These are phyloP conservation scores for Pyrus bretschneideri DNA, from an alignment of 306 rosid species.

Conservation along the genomic window DNA sequence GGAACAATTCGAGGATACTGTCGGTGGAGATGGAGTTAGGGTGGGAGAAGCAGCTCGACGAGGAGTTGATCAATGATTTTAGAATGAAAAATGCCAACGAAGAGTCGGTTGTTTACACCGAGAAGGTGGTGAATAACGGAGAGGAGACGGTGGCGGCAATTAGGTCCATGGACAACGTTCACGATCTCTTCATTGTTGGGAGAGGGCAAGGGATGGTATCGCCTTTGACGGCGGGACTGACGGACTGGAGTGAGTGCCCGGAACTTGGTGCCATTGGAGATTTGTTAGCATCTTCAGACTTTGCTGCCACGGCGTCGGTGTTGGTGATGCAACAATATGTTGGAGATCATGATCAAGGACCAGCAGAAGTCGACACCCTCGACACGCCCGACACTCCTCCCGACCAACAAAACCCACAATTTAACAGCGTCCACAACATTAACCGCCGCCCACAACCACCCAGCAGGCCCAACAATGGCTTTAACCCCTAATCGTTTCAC, in stretches of 20 bases:
- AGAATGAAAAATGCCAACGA: conserved; percentile 10
- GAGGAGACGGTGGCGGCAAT: conserved; percentile 79
- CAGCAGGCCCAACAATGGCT: conserved; percentile 3
- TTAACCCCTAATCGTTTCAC: background rate
- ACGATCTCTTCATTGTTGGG: conserved; percentile 78
- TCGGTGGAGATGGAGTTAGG: conserved; percentile 36
- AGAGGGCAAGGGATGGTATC: conserved; percentile 76
- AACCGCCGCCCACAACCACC: conserved; percentile 8
- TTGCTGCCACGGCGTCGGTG: conserved; percentile 74
- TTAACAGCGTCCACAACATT: background rate
- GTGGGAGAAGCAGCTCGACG: conserved; percentile 52
- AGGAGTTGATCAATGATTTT: conserved; percentile 45
- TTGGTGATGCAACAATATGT: conserved; percentile 69
- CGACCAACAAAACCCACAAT: conserved; percentile 13
- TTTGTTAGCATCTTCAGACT: conserved; percentile 76
- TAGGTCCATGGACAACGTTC: conserved; percentile 52
- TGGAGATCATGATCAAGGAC: conserved; percentile 23
- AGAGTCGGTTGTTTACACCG: conserved; percentile 37
- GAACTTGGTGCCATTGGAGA: conserved; percentile 92
- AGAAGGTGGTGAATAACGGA: conserved; percentile 65
- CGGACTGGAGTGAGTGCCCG: conserved; percentile 97
- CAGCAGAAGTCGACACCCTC: background rate
- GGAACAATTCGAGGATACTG: conserved; percentile 10
- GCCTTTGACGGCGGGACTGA: conserved; percentile 75
- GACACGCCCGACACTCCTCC: conserved; percentile 22